Base-by-base conservation (phyloP, 768 basidiomycete genomes). In the Floccularia luteovirens region DNA sequence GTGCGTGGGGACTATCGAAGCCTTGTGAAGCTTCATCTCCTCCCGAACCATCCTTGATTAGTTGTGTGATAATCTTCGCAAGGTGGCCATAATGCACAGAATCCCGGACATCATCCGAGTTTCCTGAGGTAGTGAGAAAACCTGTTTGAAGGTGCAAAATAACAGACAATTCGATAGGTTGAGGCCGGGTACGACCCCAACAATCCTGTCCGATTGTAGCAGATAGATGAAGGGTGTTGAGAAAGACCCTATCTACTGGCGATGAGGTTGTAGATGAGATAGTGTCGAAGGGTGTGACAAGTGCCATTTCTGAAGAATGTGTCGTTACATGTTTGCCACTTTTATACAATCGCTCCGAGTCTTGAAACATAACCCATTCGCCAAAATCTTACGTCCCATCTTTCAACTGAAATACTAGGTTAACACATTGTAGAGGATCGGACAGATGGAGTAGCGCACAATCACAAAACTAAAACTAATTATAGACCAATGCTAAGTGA, bases 61-160 rank as follows among this genome's bases (percentile, higher is more conserved):
- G 57, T 1, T 17, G 43, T n/a, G 55, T 56, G 39, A 77, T 59
- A 0, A 56, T 54, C 48, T 81, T 81, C 17, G 70, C 61, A 21
- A 86, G 67, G 20, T 72, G 64, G 3, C 79, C 78, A 50, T 88
- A 86, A 55, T 86, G 74, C 4, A 87, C 58, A 0, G 78, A 76
- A 42, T 79, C 67, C 0, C 54, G 42, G 12, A 83, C 72, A 46
- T 75, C 54, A 55, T 82, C 79, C 0, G 68, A 62, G 19, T 48
- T 37, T 0, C 70, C 77, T 0, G 78, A 66, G 0, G 48, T 36
- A 8, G 66, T 45, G 41, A 86, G 64, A 44, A 65, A 70, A 2
- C 58, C 50, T 0, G 60, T 54, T 14, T 51, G 33, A 2, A 77
- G 61, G 41, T 74, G 64, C 3, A 77, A 63, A 43, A 69, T 64